Percentiles rank a stretch among this genome's conserved stretches.
phyloP scores from a whole-genome alignment of 108 stramenopile genomes.

The Bacterosira constricta region DNA sequence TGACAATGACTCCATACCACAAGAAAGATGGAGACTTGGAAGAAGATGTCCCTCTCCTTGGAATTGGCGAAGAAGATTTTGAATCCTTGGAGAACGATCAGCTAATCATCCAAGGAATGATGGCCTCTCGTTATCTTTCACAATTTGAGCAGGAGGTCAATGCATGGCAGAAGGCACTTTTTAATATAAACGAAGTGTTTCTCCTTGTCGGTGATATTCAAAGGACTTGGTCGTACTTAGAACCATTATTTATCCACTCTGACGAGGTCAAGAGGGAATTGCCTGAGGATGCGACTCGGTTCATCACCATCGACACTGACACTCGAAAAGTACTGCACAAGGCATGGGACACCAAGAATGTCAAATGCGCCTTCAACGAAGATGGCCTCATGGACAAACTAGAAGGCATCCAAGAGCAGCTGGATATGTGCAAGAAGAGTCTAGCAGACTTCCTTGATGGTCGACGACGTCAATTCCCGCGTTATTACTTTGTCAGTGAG shows the following conservation, averaged over 20 bases:
- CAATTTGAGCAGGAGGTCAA: constrained; percentile 66
- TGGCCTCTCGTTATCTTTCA: constrained; percentile 61
- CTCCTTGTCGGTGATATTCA: constrained; percentile 68
- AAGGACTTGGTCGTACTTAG: constrained; percentile 86
- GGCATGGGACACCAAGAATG: constrained; percentile 62
- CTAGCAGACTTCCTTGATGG: constrained; percentile 84
- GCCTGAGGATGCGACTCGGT: constrained; percentile 80
- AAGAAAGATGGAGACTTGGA: constrained; percentile 51
- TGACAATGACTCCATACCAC: constrained; percentile 56
- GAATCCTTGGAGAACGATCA: constrained; percentile 82
- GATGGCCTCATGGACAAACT: constrained; percentile 58
- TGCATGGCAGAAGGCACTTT: constrained; percentile 63
- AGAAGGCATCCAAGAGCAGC: constrained; percentile 66
- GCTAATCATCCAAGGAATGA: constrained; percentile 79
- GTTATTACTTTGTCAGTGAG: constrained; percentile 86
- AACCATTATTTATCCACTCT: constrained; percentile 82
- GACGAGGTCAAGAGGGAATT: constrained; percentile 85
- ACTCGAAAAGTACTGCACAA: constrained; percentile 58
- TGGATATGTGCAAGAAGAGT: constrained; percentile 82
- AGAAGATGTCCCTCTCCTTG: constrained; percentile 62
- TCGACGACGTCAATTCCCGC: constrained; percentile 76
- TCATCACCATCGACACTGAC: constrained; percentile 70
- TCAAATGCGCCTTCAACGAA: constrained; percentile 69
- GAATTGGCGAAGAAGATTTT: constrained; percentile 79
- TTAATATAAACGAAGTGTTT: constrained; percentile 69